phyloP scores from a whole-genome alignment of 2,329 filamentous ascomycete species.

The Gnomoniopsis smithogilvyi region DNA sequence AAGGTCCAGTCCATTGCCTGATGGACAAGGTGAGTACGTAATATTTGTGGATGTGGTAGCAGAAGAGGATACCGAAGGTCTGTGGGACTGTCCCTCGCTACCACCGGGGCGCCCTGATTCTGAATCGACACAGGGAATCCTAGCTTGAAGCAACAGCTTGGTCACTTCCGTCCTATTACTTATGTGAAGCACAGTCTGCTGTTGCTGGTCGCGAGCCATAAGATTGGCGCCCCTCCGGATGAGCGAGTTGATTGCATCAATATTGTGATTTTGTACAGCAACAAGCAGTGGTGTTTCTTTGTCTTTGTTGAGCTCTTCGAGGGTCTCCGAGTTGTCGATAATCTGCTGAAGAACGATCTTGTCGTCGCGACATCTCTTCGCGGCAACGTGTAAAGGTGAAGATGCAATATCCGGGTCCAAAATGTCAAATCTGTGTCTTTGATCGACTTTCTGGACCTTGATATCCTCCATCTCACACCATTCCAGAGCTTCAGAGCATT shows the following conservation, averaged over 20 bases:
- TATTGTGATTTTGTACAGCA: background rate
- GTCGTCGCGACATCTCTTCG: background rate
- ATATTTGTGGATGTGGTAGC: background rate
- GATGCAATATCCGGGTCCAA: background rate
- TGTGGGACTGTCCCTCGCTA: background rate
- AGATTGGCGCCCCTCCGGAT: slow-evolving; percentile 1
- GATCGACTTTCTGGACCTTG: background rate
- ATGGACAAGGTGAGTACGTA: background rate
- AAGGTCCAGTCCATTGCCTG: slow-evolving; percentile 6
- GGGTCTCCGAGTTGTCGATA: slow-evolving; percentile 5
- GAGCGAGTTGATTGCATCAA: background rate
- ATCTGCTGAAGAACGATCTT: slow-evolving; percentile 6
- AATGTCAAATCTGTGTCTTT: background rate
- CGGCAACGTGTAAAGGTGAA: slow-evolving; percentile 9
- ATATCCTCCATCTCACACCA: slow-evolving; percentile 10
- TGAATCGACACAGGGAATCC: background rate
- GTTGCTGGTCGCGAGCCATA: background rate
- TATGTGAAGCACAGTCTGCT: slow-evolving; percentile 3
- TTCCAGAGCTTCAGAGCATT: background rate
- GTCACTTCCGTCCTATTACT: background rate
- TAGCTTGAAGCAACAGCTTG: background rate
- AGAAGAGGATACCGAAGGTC: background rate
- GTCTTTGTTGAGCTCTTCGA: background rate
- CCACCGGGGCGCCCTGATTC: background rate
- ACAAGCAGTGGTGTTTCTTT: slow-evolving; percentile 8